Conservation (phyloP, 371 early-diverging fungal genomes). For the Mucor sp. region DNA sequence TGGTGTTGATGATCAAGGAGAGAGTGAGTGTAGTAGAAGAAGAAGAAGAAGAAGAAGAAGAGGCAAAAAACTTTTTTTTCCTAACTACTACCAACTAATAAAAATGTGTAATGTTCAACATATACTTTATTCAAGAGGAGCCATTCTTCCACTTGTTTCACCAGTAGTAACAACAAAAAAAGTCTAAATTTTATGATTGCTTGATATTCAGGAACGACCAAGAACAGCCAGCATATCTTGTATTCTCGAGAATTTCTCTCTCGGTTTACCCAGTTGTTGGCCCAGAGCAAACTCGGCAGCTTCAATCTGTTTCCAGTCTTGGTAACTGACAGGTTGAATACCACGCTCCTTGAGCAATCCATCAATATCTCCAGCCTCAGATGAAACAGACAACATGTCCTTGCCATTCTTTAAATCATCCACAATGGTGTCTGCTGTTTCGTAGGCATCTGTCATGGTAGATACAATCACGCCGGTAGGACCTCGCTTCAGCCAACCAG, state of each 20-base stretch:
- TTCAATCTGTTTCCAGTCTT: conserved; percentile 86
- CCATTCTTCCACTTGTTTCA: too few relatives aligned
- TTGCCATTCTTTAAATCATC: conserved; percentile 53
- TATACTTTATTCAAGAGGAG: neutral
- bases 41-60: neutral
- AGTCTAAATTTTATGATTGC: neutral
- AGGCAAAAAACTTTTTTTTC: neutral
- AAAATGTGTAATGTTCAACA: neutral
- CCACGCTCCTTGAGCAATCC: conserved; percentile 27
- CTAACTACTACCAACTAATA: neutral
- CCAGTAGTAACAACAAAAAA: neutral
- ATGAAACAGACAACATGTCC: conserved; percentile 22
- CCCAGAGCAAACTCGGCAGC: conserved; percentile 74
- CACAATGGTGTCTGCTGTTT: conserved; percentile 82
- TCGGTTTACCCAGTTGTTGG: conserved; percentile 65
- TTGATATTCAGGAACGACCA: neutral
- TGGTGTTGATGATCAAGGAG: neutral
- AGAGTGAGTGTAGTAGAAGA: too few relatives aligned
- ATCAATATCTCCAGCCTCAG: conserved; percentile 33
- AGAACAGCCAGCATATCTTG: conserved; percentile 69
- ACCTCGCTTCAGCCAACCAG: conserved; percentile 96
- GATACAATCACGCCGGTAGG: conserved; percentile 94
- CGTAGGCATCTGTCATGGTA: conserved; percentile 92
- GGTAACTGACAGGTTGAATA: conserved; percentile 60
- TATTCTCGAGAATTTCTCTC: conserved; percentile 77